Evolutionary conservation across 2,329 filamentous ascomycete species (phyloP), one percentile per base, ranked within the genome.

Genomic region (Plectosphaerella cucumerina): DNA sequence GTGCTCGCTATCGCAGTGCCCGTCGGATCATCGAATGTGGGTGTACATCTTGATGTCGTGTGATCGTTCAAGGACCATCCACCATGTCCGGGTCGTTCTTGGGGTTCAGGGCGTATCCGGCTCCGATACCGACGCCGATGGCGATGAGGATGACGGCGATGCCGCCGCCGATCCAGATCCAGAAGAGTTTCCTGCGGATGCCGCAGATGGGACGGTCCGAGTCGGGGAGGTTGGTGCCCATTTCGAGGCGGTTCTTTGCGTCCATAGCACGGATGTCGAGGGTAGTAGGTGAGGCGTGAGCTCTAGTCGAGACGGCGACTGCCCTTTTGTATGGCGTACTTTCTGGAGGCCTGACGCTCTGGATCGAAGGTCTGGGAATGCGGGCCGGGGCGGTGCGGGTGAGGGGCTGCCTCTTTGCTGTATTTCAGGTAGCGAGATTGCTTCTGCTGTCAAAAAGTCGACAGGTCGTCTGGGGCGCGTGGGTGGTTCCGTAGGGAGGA

Each of bases 151-250:
- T 31, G 17, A 48, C 37, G 34, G 31, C 18, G 15, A 43, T 33
- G 9, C 47, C 47, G n/a, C 47, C 47, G 15, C 11, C 35, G 34
- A 31, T 44, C 45, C 47, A 50, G 20, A 49, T 34, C 20, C 33
- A 44, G 44, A 41, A 50, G 22, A 48, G n/a, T 15, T 44, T 49
- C 26, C 41, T 46, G 43, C 47, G 20, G 47, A 48, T 48, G 35
- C 47, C 47, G 37, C 47, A 48, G 22, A 48, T 43, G 22, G 39
- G 39, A 10, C 18, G 17, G 6, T 20, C 10, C n/a, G 39, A 42
- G 17, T 42, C 39, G n/a, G 17, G 39, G n/a, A 42, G 39, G 17
- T 18, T 12, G 15, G 39, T 42, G 39, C 39, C 39, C 10, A 42
- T 12, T 20, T 42, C 39, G 39, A 42, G 39, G 12, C 39, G 39